Percentiles rank a stretch among this genome's conserved stretches.
phyloP scores from a whole-genome alignment of 805 yeast genomes.

The Debaryomyces prosopidis region DNA sequence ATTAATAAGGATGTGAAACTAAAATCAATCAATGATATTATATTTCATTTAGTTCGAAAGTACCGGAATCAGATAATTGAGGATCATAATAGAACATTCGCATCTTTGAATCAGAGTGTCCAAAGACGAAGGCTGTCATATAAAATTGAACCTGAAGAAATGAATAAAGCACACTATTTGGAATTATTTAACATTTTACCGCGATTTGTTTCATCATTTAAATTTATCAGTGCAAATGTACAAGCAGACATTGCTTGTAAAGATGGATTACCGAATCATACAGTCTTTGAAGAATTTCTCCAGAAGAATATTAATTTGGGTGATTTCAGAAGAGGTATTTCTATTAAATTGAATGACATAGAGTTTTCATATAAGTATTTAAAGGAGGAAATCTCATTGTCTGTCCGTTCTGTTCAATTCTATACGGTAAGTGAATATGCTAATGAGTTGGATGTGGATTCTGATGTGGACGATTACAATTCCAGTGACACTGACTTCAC shows the following conservation, averaged over 20 bases:
- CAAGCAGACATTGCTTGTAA: conserved; percentile 40
- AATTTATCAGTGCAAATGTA: conserved; percentile 23
- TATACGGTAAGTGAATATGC: conserved; percentile 39
- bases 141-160: conserved; percentile 1
- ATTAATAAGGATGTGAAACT: conserved; percentile 26
- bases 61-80: conserved; percentile 28
- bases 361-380: conserved; percentile 21
- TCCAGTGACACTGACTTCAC: conserved; percentile 21
- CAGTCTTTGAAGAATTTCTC: conserved; percentile 20
- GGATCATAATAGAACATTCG: conserved; percentile 26
- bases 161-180: conserved; percentile 7
- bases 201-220: conserved; percentile 21
- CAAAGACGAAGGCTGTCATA: background rate
- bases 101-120: background rate
- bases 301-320: conserved; percentile 32
- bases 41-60: conserved; percentile 35
- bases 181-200: conserved; percentile 37
- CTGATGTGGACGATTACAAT: conserved; percentile 25
- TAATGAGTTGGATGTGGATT: conserved; percentile 35
- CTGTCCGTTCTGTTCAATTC: conserved; percentile 25
- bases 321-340: conserved; percentile 39
- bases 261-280: conserved; percentile 39
- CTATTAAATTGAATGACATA: conserved; percentile 22
- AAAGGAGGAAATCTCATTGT: conserved; percentile 19
- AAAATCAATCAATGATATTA: conserved; percentile 36